Base-by-base conservation (phyloP, 2,329 filamentous ascomycete species). In the Sclerotinia minor region DNA sequence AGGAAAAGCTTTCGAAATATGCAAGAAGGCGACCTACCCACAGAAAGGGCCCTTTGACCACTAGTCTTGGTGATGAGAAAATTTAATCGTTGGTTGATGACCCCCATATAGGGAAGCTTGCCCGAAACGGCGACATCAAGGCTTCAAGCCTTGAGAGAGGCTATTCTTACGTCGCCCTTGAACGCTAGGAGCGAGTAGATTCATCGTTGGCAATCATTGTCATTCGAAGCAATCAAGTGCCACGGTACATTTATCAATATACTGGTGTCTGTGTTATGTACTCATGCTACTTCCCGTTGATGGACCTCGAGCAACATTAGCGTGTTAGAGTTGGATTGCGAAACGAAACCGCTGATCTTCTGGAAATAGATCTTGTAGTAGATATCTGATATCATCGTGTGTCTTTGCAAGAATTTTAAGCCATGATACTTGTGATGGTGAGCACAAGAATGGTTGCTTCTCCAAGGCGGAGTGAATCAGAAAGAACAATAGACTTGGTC, bases 281-380 rank as follows among this genome's bases (percentile, higher is more conserved):
- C 65, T 71, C 68, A 70, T 75, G 73, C 70, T 70, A 63, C 68
- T 65, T 72, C 60, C 74, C 73, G 72, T 71, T 32, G 47, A 70
- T 69, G 67, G 69, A 70, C 69, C 71, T 74, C 70, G 72, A 71
- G 60, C 58, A 71, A 69, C 70, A 73, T 70, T 70, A 69, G 70
- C 66, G 64, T 64, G 65, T 67, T 41, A 61, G 63, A 67, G 58
- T 68, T 58, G 50, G 50, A 63, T 45, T 41, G 67, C 52, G 65
- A 60, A 47, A 29, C 49, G 53, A 57, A 71, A 71, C 60, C 68
- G 69, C 70, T 72, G 69, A 72, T 72, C 71, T 60, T 47, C 54
- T 67, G 69, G 61, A 67, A 65, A 71, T 57, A 70, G 67, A 69
- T 69, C 60, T 68, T 15, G 68, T 35, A 29, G 60, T 59, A 29